Evolutionary conservation across 1,139 yeast genomes (phyloP).

Genomic region (Groenewaldozyma sp.): DNA sequence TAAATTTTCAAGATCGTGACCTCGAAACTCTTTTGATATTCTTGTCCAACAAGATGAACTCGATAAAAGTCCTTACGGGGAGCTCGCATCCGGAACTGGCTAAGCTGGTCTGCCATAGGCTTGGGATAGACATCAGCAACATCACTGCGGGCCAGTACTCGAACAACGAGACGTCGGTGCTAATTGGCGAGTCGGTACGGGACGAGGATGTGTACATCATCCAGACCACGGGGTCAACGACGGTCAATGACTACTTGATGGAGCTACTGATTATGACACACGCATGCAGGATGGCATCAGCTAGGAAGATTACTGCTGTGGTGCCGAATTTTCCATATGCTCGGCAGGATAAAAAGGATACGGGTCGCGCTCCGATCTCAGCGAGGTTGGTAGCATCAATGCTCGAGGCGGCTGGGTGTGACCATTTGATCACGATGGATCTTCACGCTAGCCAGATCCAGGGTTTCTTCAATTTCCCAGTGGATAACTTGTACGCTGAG

Average conservation of each 20-base stretch:
- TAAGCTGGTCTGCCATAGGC: conserved; percentile 53
- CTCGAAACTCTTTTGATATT: too few species aligned
- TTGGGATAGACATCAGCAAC: conserved; percentile 33
- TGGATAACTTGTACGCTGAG: conserved; percentile 91
- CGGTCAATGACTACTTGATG: conserved; percentile 76
- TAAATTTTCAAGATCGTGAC: too few species aligned
- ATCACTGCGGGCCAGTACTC: conserved; percentile 39
- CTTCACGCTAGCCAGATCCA: conserved; percentile 99
- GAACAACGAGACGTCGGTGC: conserved; percentile 75
- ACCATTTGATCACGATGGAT: conserved; percentile 96
- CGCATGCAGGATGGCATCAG: conserved; percentile 92
- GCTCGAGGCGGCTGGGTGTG: conserved; percentile 91
- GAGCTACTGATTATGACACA: conserved; percentile 85
- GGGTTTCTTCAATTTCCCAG: conserved; percentile 95
- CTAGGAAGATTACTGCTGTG: conserved; percentile 89
- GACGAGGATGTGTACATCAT: conserved; percentile 86
- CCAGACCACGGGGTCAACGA: conserved; percentile 77
- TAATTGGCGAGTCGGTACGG: conserved; percentile 90
- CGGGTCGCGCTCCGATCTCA: conserved; percentile 92
- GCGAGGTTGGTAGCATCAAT: conserved; percentile 93
- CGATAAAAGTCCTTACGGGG: conserved; percentile 77
- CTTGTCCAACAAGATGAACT: conserved; percentile 37
- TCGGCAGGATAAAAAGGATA: conserved; percentile 93
- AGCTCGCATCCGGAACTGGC: conserved; percentile 90
- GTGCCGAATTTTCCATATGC: conserved; percentile 98